Base-by-base conservation (phyloP, 2,329 filamentous ascomycete species). In the Hymenoscyphus albidus region DNA sequence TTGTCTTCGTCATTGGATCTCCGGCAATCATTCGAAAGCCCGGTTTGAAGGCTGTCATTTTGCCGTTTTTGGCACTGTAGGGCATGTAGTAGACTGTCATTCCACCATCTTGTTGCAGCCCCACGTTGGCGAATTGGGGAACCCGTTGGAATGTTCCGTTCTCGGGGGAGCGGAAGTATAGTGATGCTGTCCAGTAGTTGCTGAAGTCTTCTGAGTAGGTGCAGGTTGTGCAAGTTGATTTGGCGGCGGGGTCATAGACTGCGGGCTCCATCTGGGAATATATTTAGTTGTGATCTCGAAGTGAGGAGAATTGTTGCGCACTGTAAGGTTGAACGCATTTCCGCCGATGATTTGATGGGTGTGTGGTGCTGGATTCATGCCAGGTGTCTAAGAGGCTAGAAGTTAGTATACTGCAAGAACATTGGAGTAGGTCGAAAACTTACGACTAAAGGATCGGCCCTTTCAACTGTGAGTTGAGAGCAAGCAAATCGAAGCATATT, bases 11-110 rank as follows among this genome's bases (percentile, higher is more conserved):
- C 65, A 74, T 77, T 0, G 83, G 78, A 70, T 85, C 79, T 42
- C 88, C 88, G 6, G 86, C 85, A 48, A 89, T 66, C 85, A 90
- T 89, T 62, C 86, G 84, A 70, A 90, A 86, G 61, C 81, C 85
- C 78, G 80, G 74, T 1, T 86, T 86, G 70, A 88, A 44, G 58
- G 40, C 38, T 80, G 74, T 1, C 85, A 86, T n/a, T 64, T 70
- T 87, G 31, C 61, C 35, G 63, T 54, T 56, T 38, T 60, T 56
- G 57, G 44, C 56, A 42, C 56, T 59, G 62, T 64, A 64, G 18
- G 70, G 48, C 35, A 57, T 64, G 44, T 78, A 78, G 67, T 78
- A 78, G 6, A 78, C 72, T 0, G 75, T 77, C 74, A 77, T 76
- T 9, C 76, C 76, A 13, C 75, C 76, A 38, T 51, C 38, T 27